Percentiles rank a stretch among this genome's conserved stretches.
phyloP scores from a whole-genome alignment of 2,329 filamentous ascomycete species.

The Colletotrichum abscissum region DNA sequence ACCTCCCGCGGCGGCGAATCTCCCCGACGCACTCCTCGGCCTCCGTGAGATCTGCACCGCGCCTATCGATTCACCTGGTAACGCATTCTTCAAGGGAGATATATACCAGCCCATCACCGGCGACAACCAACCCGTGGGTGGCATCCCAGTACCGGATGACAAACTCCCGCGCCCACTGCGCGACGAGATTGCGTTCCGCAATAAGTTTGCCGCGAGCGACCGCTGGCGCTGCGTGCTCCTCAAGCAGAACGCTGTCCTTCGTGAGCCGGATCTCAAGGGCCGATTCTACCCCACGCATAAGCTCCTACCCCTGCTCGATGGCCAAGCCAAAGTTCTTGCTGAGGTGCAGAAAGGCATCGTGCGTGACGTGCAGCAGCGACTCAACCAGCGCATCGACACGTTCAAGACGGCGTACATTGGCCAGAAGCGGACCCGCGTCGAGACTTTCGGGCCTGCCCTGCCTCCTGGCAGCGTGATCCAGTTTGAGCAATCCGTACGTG shows the following conservation, averaged over 20 bases:
- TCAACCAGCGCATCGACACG: conserved; percentile 63
- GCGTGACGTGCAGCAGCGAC: conserved; percentile 57
- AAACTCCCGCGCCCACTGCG: conserved; percentile 52
- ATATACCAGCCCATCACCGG: conserved; percentile 49
- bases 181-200: conserved; percentile 54
- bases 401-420: conserved; percentile 57
- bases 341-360: conserved; percentile 53
- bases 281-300: conserved; percentile 69
- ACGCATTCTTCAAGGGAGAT: conserved; percentile 54
- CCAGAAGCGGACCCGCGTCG: conserved; percentile 51
- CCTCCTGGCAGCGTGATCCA: conserved; percentile 40
- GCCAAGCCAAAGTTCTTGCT: conserved; percentile 44
- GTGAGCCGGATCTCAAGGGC: conserved; percentile 61
- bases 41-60: conserved; percentile 53
- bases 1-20: conserved; percentile 12
- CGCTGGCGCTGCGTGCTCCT: conserved; percentile 54
- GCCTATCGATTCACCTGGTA: conserved; percentile 46
- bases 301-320: conserved; percentile 59
- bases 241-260: conserved; percentile 57
- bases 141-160: conserved; percentile 47
- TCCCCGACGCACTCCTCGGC: conserved; percentile 49
- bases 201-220: conserved; percentile 44
- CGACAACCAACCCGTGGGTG: conserved; percentile 36
- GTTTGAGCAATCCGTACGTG: conserved; percentile 49
- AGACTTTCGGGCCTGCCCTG: conserved; percentile 57